Evolutionary conservation across 129 eudicot species (phyloP).

Genomic region (carrot (Daucus carota)): DH1_v3.0 NC_030382.2:35055001-35055500

Average conservation of each 20-base stretch:
- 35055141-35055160: slow-evolving; percentile 86
- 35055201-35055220: slow-evolving; percentile 80
- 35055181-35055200: slow-evolving; percentile 77
- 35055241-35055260: slow-evolving; percentile 83
- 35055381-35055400: slow-evolving; percentile 41
- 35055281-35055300: slow-evolving; percentile 94
- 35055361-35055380: slow-evolving; percentile 84
- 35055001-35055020: slow-evolving; percentile 16
- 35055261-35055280: slow-evolving; percentile 77
- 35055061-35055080: slow-evolving; percentile 68
- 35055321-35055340: slow-evolving; percentile 58
- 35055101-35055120: slow-evolving; percentile 77
- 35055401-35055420: neutral
- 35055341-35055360: slow-evolving; percentile 87
- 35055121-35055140: slow-evolving; percentile 88
- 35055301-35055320: slow-evolving; percentile 99
- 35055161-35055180: slow-evolving; percentile 69
- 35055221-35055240: slow-evolving; percentile 92
- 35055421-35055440: neutral
- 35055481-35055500: no score
- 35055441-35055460: neutral
- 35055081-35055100: slow-evolving; percentile 94
- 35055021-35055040: slow-evolving; percentile 2
- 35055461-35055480: neutral
- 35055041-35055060: slow-evolving; percentile 22